Evolutionary conservation across 169 alveolate species (phyloP), one percentile per base, ranked within the genome.

Genomic region (Eimeria acervulina): DNA sequence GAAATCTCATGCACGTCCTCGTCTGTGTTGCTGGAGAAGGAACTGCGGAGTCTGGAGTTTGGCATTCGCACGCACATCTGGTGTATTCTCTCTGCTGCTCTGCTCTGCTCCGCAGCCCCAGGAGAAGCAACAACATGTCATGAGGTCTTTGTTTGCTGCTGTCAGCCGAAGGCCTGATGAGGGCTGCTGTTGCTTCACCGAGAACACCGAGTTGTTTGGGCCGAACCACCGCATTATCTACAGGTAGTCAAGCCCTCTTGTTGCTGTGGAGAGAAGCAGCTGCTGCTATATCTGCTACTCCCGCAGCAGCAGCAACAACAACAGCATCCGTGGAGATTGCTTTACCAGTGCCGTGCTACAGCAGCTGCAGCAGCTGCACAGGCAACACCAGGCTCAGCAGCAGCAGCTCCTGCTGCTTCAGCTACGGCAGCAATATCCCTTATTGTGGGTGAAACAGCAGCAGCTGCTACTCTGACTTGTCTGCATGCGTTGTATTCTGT

Each of bases 161-260:
- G 97, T 98, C 74, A 89, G 96, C 81, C 96, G 93, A 70, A 96
- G 99, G 40, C 95, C 96, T 12, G 97, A 97, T 68, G 97, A 95
- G 59, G 90, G 90, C 81, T 98, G 98, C 68, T 97, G 98, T 96
- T 98, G 98, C 81, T 97, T 98, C 96, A 98, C 97, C 80, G 98
- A 98, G 74, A 97, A 96, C 93, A 96, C 96, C 36, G 97, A 95
- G 28, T 47, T 94, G 40, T 66, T 97, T 21, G 95, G 97, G 51
- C 90, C 97, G 4, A 97, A 96, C 51, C 95, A 94, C 96, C 97
- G 97, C 91, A 97, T 98, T 92, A 97, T 98, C 28, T 98, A 98
- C 95, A 96, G 98, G 98, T 96, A 38, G 61, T 10, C 33, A 40
- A 36, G 33, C 51, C 55, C 28, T 21, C 36, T 23, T 76, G 87